Evolutionary conservation across 225 moss, liverwort and hornwort genomes (phyloP).

Genomic region (Polytrichum commune): DNA sequence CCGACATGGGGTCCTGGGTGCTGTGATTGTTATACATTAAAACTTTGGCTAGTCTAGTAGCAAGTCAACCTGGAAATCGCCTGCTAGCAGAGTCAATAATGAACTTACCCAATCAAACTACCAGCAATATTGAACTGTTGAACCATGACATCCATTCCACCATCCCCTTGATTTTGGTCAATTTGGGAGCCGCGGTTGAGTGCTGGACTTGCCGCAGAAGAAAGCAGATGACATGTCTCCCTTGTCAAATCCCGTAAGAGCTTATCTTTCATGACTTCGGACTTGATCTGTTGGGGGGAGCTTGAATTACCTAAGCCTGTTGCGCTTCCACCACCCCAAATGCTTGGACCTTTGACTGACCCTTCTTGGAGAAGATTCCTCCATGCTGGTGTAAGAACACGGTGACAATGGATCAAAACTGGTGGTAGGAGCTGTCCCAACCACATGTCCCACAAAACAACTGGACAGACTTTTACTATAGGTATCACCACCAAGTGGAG

Average conservation of each 20-base stretch:
- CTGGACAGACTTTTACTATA: constrained; percentile 73
- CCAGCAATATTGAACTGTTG: constrained; percentile 55
- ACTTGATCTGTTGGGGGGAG: constrained; percentile 70
- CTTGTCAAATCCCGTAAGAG: constrained; percentile 85
- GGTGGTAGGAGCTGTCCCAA: constrained; percentile 69
- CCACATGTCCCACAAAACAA: constrained; percentile 72
- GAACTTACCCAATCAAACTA: constrained; percentile 76
- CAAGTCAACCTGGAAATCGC: too few relatives aligned
- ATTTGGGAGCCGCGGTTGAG: constrained; percentile 58
- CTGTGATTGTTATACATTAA: too few relatives aligned
- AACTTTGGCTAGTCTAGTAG: too few relatives aligned
- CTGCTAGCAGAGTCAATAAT: too few relatives aligned
- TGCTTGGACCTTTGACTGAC: constrained; percentile 58
- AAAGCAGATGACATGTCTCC: constrained; percentile 85
- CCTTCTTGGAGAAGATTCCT: constrained; percentile 70
- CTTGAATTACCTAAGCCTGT: constrained; percentile 39
- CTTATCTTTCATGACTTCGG: constrained; percentile 94
- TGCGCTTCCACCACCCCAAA: constrained; percentile 50
- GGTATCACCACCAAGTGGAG: constrained; percentile 73
- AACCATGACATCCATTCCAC: constrained; percentile 52
- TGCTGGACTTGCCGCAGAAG: constrained; percentile 61
- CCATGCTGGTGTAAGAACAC: constrained; percentile 79
- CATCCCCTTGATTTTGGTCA: constrained; percentile 54
- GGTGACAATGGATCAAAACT: constrained; percentile 69
- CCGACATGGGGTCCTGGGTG: too few relatives aligned